phyloP scores from a whole-genome alignment of 257 asterid species.

The Phtheirospermum japonicum region DNA sequence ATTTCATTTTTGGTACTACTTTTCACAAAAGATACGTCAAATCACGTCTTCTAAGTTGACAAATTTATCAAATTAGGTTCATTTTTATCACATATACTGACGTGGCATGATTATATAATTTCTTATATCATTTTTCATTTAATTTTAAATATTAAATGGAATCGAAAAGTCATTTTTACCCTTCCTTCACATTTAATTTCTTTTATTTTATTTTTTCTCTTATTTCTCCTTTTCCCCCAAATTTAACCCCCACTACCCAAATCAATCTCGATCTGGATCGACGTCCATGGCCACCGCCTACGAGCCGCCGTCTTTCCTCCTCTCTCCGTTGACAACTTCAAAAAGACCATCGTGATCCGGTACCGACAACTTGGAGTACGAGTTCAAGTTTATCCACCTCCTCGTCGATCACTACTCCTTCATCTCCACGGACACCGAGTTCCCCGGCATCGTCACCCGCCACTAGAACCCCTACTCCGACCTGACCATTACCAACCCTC shows the following conservation, averaged over 20 bases:
- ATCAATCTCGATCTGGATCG: conserved; percentile 30
- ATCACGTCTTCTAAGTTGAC: too few relatives aligned
- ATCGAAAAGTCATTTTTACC: too few relatives aligned
- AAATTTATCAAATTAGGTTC: too few relatives aligned
- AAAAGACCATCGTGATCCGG: conserved; percentile 38
- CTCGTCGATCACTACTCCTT: conserved; percentile 37
- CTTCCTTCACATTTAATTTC: too few relatives aligned
- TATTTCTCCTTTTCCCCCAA: conserved; percentile 28
- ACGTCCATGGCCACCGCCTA: conserved; percentile 33
- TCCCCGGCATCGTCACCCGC: conserved; percentile 53
- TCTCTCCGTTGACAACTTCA: conserved; percentile 5
- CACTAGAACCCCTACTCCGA: conserved; percentile 35
- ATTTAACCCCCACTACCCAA: conserved; percentile 17
- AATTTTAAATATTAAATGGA: too few relatives aligned
- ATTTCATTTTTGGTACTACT: too few relatives aligned
- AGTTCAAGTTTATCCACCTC: conserved; percentile 39
- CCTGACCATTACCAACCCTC: conserved; percentile 57
- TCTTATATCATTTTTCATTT: too few relatives aligned
- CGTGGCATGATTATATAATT: too few relatives aligned
- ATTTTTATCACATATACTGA: too few relatives aligned
- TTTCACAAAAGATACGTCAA: too few relatives aligned
- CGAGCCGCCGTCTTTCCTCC: conserved; percentile 26
- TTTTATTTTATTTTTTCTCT: too few relatives aligned
- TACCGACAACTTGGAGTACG: conserved; percentile 37
- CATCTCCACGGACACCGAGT: conserved; percentile 57